Percentiles rank a stretch among this genome's conserved stretches.
These are phyloP conservation scores for Fusarium annulatum DNA, from an alignment of 2,329 filamentous ascomycete genomes.

Conservation along the genomic window DNA sequence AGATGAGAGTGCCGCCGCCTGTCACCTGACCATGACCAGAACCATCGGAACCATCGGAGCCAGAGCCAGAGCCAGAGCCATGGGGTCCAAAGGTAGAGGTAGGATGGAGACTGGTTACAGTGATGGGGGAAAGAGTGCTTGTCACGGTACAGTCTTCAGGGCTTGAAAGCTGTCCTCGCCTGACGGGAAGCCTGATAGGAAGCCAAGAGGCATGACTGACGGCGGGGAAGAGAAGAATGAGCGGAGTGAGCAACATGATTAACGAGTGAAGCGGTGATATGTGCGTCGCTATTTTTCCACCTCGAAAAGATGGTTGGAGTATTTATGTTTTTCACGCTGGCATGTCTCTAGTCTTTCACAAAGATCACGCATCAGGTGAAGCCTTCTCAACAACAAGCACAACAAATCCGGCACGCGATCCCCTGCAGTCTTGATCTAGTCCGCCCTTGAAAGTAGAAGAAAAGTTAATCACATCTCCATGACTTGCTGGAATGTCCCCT, in stretches of 20 bases:
- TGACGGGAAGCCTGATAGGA: conserved; percentile 12
- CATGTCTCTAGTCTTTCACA: neutral
- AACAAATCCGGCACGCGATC: neutral
- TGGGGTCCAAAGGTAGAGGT: neutral
- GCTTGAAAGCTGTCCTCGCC: neutral
- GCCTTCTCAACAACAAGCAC: neutral
- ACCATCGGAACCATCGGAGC: neutral
- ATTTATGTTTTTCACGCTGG: conserved; percentile 3
- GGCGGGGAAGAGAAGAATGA: conserved; percentile 16
- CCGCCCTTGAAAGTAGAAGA: neutral
- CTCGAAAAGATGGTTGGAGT: neutral
- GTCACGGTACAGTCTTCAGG: conserved; percentile 12
- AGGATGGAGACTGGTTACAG: conserved; percentile 9
- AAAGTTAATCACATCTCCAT: neutral
- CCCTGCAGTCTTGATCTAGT: neutral
- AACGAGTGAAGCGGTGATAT: conserved; percentile 13
- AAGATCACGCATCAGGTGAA: neutral
- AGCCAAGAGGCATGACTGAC: conserved; percentile 15
- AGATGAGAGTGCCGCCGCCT: neutral
- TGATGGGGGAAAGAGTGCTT: conserved; percentile 6
- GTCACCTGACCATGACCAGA: neutral
- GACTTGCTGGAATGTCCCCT: neutral
- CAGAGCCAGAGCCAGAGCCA: neutral
- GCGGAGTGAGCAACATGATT: conserved; percentile 15
- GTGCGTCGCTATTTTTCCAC: neutral